Evolutionary conservation across 1,284 basidiomycete genomes (phyloP), one percentile per base, ranked within the genome.

Genomic region (Lignosus rhinocerotis): DNA sequence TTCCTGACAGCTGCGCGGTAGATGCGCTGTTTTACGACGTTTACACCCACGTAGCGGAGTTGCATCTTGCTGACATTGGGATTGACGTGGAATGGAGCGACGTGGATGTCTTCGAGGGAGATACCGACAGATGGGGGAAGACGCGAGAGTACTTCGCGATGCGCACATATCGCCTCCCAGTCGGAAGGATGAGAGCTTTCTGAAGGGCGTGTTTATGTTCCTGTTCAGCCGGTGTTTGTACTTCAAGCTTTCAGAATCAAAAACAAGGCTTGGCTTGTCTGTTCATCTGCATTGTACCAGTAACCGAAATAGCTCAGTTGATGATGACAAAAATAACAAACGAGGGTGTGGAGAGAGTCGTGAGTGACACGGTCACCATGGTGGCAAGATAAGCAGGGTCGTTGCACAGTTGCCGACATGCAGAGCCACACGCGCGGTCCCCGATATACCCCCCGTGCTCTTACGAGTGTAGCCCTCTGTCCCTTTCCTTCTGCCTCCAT

Each of bases 11-110:
- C 34, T 41, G 21, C 53, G 55, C n/a, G 31, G 17, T 69, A 95
- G 93, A 94, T 74, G 79, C 87, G 0, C 78, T 90, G 6, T 93
- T 95, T 69, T 97, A 98, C 74, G 94, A 97, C 67, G 92, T 98
- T 5, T 96, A 94, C 69, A 94, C 92, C 0, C 85, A 84, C 55
- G 82, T 98, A 6, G 82, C 92, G 0, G 95, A 96, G 62, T 74
- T 97, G 38, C 94, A 99, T 70, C 82, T 99, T 32, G 78, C 85
- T 14, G 88, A 93, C 53, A 79, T 94, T 2, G 96, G 96, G 0
- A 70, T 92, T 16, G 77, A 84, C 49, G 84, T 92, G 16, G 66
- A 78, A 21, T 96, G 94, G 94, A 76, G 75, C 41, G 87, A 92
- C 66, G 81, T 94, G 4, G 85, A 89, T 62, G 82, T 91, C 21